Conservation (phyloP, 352 stramenopile genomes). For the Ophiocytium majus region DNA sequence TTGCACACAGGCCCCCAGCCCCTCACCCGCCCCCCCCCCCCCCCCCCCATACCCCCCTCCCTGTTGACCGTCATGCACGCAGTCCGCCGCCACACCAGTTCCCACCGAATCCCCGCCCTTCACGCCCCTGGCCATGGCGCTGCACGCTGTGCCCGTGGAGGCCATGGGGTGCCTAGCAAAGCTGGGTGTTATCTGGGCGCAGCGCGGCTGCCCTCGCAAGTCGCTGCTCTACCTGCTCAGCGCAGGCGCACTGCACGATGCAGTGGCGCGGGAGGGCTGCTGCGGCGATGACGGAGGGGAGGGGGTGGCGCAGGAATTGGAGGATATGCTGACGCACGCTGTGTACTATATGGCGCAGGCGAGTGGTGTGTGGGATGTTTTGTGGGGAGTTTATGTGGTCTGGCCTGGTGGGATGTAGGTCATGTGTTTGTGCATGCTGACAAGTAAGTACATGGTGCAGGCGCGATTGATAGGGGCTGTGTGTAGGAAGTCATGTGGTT, state of each 20-base stretch:
- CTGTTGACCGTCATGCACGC: too few relatives aligned
- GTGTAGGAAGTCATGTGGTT: too few relatives aligned
- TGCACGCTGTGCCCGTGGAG: not conserved
- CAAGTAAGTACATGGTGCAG: too few relatives aligned
- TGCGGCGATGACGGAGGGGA: too few relatives aligned
- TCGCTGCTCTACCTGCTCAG: not conserved
- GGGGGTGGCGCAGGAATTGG: too few relatives aligned
- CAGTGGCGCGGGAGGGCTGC: not conserved
- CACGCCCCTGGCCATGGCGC: not conserved
- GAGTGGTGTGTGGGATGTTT: too few relatives aligned
- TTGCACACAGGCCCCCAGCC: not conserved
- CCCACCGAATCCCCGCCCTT: not conserved
- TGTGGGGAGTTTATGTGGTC: too few relatives aligned
- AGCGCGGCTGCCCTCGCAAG: not conserved
- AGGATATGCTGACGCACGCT: not conserved
- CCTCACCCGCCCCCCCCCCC: too few relatives aligned
- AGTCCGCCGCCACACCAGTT: too few relatives aligned
- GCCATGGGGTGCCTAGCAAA: not conserved
- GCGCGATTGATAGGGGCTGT: too few relatives aligned
- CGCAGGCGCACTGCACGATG: not conserved
- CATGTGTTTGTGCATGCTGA: too few relatives aligned
- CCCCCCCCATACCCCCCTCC: not conserved
- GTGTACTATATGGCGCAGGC: not conserved
- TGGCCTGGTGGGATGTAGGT: too few relatives aligned
- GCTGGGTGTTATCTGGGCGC: not conserved